A percentile compares a stretch with the other conserved stretches of the same genome.
These are phyloP conservation scores for Cucurbita pepo DNA, from an alignment of 306 rosid species.

Conservation along the genomic window DNA sequence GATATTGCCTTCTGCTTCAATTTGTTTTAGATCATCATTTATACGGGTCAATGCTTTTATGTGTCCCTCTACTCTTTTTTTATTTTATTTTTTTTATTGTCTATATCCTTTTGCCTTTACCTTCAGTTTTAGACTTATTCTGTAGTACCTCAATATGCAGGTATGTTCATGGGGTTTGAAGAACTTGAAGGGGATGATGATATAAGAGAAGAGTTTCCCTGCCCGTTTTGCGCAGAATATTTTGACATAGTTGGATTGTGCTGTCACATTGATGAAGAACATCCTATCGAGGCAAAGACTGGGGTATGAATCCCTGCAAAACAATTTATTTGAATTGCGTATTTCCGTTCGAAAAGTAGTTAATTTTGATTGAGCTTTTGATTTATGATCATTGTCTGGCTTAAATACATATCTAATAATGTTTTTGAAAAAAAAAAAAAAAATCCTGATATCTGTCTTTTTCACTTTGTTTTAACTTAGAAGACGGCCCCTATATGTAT, in stretches of 20 bases:
- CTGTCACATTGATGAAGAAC: constrained; percentile 97
- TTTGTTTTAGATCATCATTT: background rate
- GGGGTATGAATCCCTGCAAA: constrained; percentile 46
- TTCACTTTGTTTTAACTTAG: background rate
- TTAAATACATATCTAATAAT: background rate
- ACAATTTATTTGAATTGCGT: background rate
- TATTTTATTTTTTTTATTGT: background rate
- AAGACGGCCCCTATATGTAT: background rate
- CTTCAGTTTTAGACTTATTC: background rate
- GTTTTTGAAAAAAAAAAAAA: background rate
- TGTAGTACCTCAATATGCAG: constrained; percentile 27
- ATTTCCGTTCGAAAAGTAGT: background rate
- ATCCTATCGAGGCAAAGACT: constrained; percentile 66
- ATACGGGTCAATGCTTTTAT: background rate
- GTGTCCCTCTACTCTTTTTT: background rate
- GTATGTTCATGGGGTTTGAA: constrained; percentile 80
- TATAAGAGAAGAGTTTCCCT: constrained; percentile 75
- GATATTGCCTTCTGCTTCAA: background rate
- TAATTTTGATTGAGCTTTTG: background rate
- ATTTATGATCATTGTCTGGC: background rate
- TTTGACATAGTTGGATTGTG: constrained; percentile 88
- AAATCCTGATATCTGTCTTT: background rate
- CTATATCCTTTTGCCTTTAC: background rate
- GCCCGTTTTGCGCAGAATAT: constrained; percentile 88
- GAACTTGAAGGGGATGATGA: constrained; percentile 77